Percentiles rank a stretch among this genome's conserved stretches.
Evolutionary conservation across 768 basidiomycete species (phyloP).

Genomic region (Podaxis rugospora): DNA sequence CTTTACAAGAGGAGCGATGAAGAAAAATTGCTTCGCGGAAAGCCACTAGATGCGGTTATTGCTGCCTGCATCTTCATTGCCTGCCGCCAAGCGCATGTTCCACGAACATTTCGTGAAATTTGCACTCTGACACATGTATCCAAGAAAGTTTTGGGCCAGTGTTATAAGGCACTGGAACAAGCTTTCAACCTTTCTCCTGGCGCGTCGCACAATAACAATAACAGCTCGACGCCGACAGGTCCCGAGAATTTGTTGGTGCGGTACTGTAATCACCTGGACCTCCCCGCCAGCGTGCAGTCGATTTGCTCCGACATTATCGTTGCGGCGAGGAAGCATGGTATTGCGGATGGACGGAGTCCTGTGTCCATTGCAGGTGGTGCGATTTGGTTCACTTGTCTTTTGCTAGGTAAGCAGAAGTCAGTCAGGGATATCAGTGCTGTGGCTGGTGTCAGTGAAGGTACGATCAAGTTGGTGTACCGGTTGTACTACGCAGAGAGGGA

Average conservation of each 20-base stretch:
- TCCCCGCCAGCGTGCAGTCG: conserved; percentile 77
- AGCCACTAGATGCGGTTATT: conserved; percentile 88
- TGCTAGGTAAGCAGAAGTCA: conserved; percentile 72
- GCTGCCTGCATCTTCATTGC: conserved; percentile 99
- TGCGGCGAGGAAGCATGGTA: conserved; percentile 74
- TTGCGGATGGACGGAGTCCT: conserved; percentile 91
- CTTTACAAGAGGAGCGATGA: conserved; percentile 97
- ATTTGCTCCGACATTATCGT: conserved; percentile 82
- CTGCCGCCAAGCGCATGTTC: conserved; percentile 92
- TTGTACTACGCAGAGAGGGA: conserved; percentile 71
- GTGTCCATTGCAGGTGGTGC: conserved; percentile 99
- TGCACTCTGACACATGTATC: conserved; percentile 90
- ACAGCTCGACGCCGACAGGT: conserved; percentile 46
- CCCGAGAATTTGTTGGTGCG: conserved; percentile 89
- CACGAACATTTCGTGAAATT: conserved; percentile 93
- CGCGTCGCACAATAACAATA: conserved; percentile 47
- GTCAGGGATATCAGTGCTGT: conserved; percentile 85
- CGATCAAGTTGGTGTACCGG: conserved; percentile 87
- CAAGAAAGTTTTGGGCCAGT: conserved; percentile 94
- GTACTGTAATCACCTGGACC: conserved; percentile 89
- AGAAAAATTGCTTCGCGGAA: conserved; percentile 88
- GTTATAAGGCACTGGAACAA: conserved; percentile 83
- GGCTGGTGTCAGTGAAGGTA: conserved; percentile 93
- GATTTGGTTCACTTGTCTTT: conserved; percentile 86
- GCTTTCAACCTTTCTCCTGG: conserved; percentile 88